Conservation (phyloP, 2,329 filamentous ascomycete genomes). For the Berkeleyomyces basicola region DNA sequence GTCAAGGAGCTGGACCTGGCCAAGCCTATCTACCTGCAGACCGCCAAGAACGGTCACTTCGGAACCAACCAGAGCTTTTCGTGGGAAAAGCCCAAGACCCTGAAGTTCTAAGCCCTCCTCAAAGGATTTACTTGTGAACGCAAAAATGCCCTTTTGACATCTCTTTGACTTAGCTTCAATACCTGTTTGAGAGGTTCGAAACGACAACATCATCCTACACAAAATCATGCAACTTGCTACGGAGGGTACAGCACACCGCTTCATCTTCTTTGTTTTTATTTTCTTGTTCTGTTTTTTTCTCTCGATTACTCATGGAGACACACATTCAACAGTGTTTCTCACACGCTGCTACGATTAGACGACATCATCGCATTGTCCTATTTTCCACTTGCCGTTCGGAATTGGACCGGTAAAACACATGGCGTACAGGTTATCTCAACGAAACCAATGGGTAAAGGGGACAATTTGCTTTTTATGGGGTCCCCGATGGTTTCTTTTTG, state of each 20-base stretch:
- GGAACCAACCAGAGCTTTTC: slow-evolving; percentile 87
- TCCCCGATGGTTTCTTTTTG: slow-evolving; percentile 7
- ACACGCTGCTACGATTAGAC: slow-evolving; percentile 20
- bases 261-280: slow-evolving; percentile 13
- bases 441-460: slow-evolving; percentile 21
- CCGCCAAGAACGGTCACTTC: slow-evolving; percentile 99
- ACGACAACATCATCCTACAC: slow-evolving; percentile 3
- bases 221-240: slow-evolving; percentile 1
- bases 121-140: not conserved
- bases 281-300: slow-evolving; percentile 10
- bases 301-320: slow-evolving; percentile 17
- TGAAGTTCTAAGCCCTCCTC: slow-evolving; percentile 57
- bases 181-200: not conserved
- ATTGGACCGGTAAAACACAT: slow-evolving; percentile 7
- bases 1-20: slow-evolving; percentile 91
- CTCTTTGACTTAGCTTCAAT: not conserved
- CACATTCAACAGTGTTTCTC: slow-evolving; percentile 27
- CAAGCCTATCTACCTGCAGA: slow-evolving; percentile 95
- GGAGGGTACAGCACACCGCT: slow-evolving; percentile 15
- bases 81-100: slow-evolving; percentile 95
- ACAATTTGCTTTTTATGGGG: slow-evolving; percentile 10
- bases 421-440: slow-evolving; percentile 31
- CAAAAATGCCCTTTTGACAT: not conserved
- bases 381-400: slow-evolving; percentile 19
- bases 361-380: slow-evolving; percentile 24